Percentiles rank a stretch among this genome's conserved stretches.
These are phyloP conservation scores for Rutstroemia sydowiana DNA, from an alignment of 2,329 filamentous ascomycete genomes.

Conservation along the genomic window DNA sequence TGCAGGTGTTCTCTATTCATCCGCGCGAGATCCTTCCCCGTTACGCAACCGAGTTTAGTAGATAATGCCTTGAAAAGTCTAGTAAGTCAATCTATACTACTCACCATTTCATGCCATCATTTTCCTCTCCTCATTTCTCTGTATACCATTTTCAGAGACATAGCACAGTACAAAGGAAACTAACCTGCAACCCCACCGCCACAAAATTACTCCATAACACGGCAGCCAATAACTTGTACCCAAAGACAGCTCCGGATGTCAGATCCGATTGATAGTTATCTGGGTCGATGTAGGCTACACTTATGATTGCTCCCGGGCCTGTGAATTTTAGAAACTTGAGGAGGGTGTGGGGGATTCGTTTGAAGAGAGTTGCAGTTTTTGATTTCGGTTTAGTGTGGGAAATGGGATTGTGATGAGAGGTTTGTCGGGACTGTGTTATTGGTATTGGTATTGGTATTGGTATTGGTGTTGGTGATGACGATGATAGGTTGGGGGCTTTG, in stretches of 20 bases:
- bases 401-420: too few relatives aligned
- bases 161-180: neutral
- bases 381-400: too few relatives aligned
- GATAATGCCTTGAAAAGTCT: neutral
- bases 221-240: constrained; percentile 46
- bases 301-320: constrained; percentile 36
- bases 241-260: constrained; percentile 43
- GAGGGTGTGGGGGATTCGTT: too few relatives aligned
- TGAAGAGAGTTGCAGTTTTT: too few relatives aligned
- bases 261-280: constrained; percentile 49
- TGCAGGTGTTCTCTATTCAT: constrained; percentile 44
- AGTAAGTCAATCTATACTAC: too few relatives aligned
- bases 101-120: neutral
- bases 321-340: constrained; percentile 41
- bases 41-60: constrained; percentile 39
- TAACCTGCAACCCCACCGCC: constrained; percentile 34
- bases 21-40: constrained; percentile 43
- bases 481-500: too few relatives aligned
- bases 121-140: too few relatives aligned
- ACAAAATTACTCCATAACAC: constrained; percentile 48
- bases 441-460: too few relatives aligned
- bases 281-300: constrained; percentile 33
- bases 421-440: too few relatives aligned
- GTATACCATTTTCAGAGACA: neutral
- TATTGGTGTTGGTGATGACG: too few relatives aligned